These are phyloP conservation scores for Leucocoprinus leucothites DNA, from an alignment of 768 basidiomycete species.

Conservation along the genomic window DNA sequence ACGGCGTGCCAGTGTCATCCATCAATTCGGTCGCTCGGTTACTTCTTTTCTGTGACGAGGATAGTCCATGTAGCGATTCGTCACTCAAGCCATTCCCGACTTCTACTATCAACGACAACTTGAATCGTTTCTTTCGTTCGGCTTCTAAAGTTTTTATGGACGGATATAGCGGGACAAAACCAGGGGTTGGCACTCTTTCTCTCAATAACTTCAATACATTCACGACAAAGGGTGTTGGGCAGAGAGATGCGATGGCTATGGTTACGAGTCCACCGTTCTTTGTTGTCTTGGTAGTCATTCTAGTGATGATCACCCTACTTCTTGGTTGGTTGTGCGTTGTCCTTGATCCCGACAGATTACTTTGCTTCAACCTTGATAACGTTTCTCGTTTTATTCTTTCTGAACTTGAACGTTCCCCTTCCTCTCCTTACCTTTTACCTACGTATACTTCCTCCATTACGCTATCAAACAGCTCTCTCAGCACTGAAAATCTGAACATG, in stretches of 20 bases:
- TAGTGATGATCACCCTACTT: too few species aligned
- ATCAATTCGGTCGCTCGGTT: not conserved
- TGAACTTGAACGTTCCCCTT: not conserved
- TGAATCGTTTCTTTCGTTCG: not conserved
- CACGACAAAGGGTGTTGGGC: too few species aligned
- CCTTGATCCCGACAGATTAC: not conserved
- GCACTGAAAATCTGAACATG: too few species aligned
- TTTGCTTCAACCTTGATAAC: not conserved
- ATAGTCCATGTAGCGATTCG: not conserved
- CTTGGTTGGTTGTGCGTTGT: not conserved
- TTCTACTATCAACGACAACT: not conserved
- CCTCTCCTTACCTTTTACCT: too few species aligned
- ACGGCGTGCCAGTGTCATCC: not conserved
- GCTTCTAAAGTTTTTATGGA: constrained; percentile 2
- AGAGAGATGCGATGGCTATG: too few species aligned
- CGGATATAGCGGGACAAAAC: not conserved
- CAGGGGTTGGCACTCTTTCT: not conserved
- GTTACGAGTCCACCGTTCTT: too few species aligned
- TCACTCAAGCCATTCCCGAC: not conserved
- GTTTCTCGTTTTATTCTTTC: not conserved
- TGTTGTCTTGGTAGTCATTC: too few species aligned
- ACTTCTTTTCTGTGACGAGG: not conserved
- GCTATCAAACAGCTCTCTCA: too few species aligned
- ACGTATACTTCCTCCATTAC: too few species aligned
- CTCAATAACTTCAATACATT: too few species aligned